phyloP scores from a whole-genome alignment of 441 rosid genomes.

The Eruca vesicaria region DNA sequence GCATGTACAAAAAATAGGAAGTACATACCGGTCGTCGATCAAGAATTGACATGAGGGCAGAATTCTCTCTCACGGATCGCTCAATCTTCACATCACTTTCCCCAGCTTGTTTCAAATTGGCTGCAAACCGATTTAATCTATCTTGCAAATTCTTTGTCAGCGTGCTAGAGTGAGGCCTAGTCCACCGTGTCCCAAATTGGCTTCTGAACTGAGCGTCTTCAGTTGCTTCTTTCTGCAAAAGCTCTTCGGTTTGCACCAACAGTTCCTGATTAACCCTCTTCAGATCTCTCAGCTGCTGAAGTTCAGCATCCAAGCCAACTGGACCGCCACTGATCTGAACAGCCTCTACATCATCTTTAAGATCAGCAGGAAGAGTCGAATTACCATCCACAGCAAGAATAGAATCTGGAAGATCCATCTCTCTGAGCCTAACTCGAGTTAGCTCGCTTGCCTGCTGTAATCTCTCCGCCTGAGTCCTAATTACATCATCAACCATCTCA shows the following conservation, averaged over 20 bases:
- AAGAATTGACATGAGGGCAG: constrained; percentile 82
- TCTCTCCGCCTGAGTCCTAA: constrained; percentile 90
- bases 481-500: constrained; percentile 94
- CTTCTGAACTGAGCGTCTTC: constrained; percentile 93
- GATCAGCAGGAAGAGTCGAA: constrained; percentile 58
- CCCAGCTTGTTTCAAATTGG: constrained; percentile 91
- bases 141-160: constrained; percentile 92
- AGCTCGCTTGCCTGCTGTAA: constrained; percentile 95
- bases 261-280: constrained; percentile 90
- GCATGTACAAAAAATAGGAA: constrained; percentile 4
- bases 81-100: constrained; percentile 92
- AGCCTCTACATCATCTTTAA: constrained; percentile 90
- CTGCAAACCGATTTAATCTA: constrained; percentile 88
- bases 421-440: constrained; percentile 89
- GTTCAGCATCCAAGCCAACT: constrained; percentile 83
- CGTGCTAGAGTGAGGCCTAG: constrained; percentile 95
- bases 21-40: constrained; percentile 78
- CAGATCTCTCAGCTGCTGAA: constrained; percentile 90
- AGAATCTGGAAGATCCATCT: constrained; percentile 96
- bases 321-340: constrained; percentile 95
- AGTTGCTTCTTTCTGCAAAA: constrained; percentile 91
- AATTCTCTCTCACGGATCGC: constrained; percentile 84
- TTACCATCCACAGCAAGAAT: constrained; percentile 89
- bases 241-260: constrained; percentile 87
- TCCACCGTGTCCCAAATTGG: constrained; percentile 97